A percentile compares a stretch with the other conserved stretches of the same genome.
phyloP scores from a whole-genome alignment of 768 basidiomycete species.

The Termitomyces sp. region DNA sequence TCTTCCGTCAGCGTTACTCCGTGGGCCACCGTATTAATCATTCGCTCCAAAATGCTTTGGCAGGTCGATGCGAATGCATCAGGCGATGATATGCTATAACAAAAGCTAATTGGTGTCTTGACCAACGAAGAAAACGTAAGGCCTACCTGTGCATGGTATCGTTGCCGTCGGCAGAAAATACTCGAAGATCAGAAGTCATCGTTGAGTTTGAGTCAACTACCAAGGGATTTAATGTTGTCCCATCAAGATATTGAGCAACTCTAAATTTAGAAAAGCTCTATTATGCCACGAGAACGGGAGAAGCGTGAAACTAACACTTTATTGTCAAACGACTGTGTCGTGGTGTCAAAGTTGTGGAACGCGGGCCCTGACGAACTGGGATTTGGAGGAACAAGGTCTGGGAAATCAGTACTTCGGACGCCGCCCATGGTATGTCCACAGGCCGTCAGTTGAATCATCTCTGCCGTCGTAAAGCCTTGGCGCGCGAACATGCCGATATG shows the following conservation, averaged over 20 bases:
- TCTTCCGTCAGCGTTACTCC: slow-evolving; percentile 39
- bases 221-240: slow-evolving; percentile 32
- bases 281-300: background rate
- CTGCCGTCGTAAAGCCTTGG: slow-evolving; percentile 36
- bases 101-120: background rate
- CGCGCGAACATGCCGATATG: slow-evolving; percentile 34
- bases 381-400: slow-evolving; percentile 32
- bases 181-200: slow-evolving; percentile 31
- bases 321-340: slow-evolving; percentile 33
- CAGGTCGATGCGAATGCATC: slow-evolving; percentile 33
- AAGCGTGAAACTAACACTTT: slow-evolving; percentile 25
- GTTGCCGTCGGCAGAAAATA: slow-evolving; percentile 35
- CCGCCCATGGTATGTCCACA: slow-evolving; percentile 50
- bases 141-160: slow-evolving; percentile 33
- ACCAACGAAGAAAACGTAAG: background rate
- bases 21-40: slow-evolving; percentile 44
- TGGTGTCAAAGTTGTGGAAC: slow-evolving; percentile 35
- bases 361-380: slow-evolving; percentile 20
- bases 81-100: slow-evolving; percentile 23
- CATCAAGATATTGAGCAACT: slow-evolving; percentile 33
- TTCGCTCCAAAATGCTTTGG: slow-evolving; percentile 32
- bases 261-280: slow-evolving; percentile 14
- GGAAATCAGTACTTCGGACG: slow-evolving; percentile 40
- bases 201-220: slow-evolving; percentile 28
- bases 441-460: slow-evolving; percentile 46